Percentiles rank a stretch among this genome's conserved stretches.
Evolutionary conservation across 768 basidiomycete genomes (phyloP).

Genomic region (Mycena kentingensis): DNA sequence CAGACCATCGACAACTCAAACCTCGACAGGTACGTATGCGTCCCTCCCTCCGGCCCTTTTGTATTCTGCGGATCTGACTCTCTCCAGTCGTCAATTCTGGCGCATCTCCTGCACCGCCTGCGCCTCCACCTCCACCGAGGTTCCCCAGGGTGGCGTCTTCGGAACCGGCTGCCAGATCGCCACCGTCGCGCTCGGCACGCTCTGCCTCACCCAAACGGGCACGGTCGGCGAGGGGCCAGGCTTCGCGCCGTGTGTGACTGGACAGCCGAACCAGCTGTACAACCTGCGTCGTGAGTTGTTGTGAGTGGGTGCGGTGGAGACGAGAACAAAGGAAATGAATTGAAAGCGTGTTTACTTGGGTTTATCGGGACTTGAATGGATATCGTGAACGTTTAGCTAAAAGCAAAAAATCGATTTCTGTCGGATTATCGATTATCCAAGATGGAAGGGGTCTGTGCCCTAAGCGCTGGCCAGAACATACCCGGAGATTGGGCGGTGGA

Average conservation of each 20-base stretch:
- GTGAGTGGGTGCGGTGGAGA: too few relatives aligned
- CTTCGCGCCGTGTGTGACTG: neutral
- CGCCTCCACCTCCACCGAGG: neutral
- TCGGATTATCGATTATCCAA: too few relatives aligned
- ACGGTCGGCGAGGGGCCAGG: conserved; percentile 1
- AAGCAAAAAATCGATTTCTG: too few relatives aligned
- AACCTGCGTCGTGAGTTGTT: conserved; percentile 8
- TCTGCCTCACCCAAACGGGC: conserved; percentile 3
- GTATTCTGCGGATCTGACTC: neutral
- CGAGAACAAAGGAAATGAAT: too few relatives aligned
- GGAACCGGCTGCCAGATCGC: conserved; percentile 14
- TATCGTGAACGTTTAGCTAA: too few relatives aligned
- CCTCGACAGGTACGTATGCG: neutral
- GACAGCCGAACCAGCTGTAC: conserved; percentile 6
- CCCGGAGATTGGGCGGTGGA: too few relatives aligned
- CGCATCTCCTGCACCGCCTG: conserved; percentile 11
- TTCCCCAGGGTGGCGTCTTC: conserved; percentile 13
- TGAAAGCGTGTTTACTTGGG: too few relatives aligned
- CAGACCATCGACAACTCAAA: conserved; percentile 10
- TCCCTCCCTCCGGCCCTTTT: neutral
- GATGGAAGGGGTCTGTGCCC: too few relatives aligned
- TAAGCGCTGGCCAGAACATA: too few relatives aligned
- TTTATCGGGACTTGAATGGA: too few relatives aligned
- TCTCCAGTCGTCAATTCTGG: conserved; percentile 16
- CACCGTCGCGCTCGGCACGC: neutral